Evolutionary conservation across 2,329 filamentous ascomycete species (phyloP).

Genomic region (Hymenoscyphus linearis): DNA sequence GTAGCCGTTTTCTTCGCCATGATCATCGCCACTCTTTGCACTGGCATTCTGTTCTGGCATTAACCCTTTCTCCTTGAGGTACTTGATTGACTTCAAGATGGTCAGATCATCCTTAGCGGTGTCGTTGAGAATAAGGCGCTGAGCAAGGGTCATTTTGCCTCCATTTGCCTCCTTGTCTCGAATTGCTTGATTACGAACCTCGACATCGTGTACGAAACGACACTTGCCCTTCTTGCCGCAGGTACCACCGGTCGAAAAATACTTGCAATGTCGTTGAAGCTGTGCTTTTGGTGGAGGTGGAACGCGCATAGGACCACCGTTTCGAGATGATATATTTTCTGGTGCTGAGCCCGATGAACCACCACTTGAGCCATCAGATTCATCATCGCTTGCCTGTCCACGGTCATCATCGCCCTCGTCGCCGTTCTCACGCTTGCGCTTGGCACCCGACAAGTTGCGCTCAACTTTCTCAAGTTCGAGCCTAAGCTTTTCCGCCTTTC

Average conservation of each 20-base stretch:
- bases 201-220: constrained; percentile 63
- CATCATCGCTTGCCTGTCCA: constrained; percentile 29
- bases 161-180: constrained; percentile 60
- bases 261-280: constrained; percentile 63
- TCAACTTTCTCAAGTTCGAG: constrained; percentile 66
- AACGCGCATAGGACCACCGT: constrained; percentile 24
- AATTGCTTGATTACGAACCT: constrained; percentile 57
- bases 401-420: constrained; percentile 61
- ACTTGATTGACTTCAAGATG: constrained; percentile 60
- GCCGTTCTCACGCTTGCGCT: constrained; percentile 62
- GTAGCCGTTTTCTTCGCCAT: constrained; percentile 24
- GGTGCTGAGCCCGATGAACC: constrained; percentile 49
- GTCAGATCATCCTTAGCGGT: constrained; percentile 64
- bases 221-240: constrained; percentile 72
- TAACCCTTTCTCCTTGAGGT: constrained; percentile 47
- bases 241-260: constrained; percentile 62
- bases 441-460: constrained; percentile 49
- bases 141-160: constrained; percentile 60
- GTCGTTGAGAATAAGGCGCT: constrained; percentile 61
- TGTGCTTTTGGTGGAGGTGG: constrained; percentile 52
- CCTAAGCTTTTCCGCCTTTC: constrained; percentile 56
- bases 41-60: constrained; percentile 29
- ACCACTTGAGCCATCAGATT: constrained; percentile 28
- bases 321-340: constrained; percentile 50
- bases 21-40: constrained; percentile 22